Evolutionary conservation across 176 grass and related monocot genomes (phyloP).

Genomic region (Musa schizocarpa): DNA sequence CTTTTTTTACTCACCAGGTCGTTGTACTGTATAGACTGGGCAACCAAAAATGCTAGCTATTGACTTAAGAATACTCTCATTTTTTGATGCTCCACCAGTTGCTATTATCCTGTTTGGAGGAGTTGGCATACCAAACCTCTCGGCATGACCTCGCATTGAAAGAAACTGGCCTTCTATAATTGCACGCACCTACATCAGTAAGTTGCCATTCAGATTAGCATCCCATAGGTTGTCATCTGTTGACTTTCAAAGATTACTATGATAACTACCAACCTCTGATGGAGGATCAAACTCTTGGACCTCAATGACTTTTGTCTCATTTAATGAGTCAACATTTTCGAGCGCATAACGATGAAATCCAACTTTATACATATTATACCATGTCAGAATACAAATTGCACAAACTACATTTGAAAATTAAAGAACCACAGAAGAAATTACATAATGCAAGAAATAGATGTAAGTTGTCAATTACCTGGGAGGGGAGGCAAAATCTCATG

Average conservation of each 20-base stretch:
- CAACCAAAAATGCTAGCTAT: conserved; percentile 70
- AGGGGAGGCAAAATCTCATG: conserved; percentile 93
- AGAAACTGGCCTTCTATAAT: conserved; percentile 82
- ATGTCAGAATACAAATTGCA: neutral
- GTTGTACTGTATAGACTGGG: conserved; percentile 69
- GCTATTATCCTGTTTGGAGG: conserved; percentile 83
- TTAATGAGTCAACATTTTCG: conserved; percentile 29
- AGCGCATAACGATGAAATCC: conserved; percentile 62
- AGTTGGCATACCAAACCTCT: conserved; percentile 90
- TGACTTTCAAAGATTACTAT: neutral
- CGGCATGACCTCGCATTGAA: conserved; percentile 78
- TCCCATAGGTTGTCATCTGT: neutral
- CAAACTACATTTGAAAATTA: conserved; percentile 9
- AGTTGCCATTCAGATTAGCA: neutral
- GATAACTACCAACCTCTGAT: conserved; percentile 43
- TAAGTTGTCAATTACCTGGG: conserved; percentile 47
- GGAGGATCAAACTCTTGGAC: conserved; percentile 71
- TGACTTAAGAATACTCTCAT: conserved; percentile 58
- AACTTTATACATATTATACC: conserved; percentile 20
- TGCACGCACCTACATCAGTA: conserved; percentile 47
- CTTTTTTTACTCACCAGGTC: conserved; percentile 49
- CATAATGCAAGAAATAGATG: neutral
- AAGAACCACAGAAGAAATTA: neutral
- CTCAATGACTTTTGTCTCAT: conserved; percentile 34
- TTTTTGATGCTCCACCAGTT: conserved; percentile 81